These are phyloP conservation scores for Sporothrix pseudoabietina DNA, from an alignment of 2,329 filamentous ascomycete genomes.

Conservation along the genomic window DNA sequence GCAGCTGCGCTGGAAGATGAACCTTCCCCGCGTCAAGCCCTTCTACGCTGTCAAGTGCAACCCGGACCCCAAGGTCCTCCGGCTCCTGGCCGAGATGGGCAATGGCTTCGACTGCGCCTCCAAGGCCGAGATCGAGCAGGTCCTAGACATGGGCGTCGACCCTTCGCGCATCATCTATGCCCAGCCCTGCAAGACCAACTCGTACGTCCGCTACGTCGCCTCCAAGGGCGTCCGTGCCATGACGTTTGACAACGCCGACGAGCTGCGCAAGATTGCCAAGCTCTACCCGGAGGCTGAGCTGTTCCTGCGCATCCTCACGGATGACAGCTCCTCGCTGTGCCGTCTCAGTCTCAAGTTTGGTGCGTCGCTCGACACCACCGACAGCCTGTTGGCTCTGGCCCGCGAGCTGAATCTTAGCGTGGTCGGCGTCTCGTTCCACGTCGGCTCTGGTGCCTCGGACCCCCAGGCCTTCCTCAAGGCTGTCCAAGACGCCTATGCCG, in stretches of 20 bases:
- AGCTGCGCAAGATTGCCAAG: constrained; percentile 96
- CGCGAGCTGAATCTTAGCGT: constrained; percentile 84
- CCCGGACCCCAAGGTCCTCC: constrained; percentile 85
- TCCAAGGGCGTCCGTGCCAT: constrained; percentile 89
- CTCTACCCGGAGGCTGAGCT: constrained; percentile 87
- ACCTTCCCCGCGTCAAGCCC: constrained; percentile 86
- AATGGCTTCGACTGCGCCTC: constrained; percentile 98
- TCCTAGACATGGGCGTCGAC: constrained; percentile 78
- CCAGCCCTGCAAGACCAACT: constrained; percentile 99
- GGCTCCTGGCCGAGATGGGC: constrained; percentile 82
- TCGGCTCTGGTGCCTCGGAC: constrained; percentile 93
- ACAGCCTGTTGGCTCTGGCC: constrained; percentile 75
- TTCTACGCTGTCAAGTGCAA: constrained; percentile 99
- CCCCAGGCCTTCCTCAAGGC: constrained; percentile 89
- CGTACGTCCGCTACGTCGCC: constrained; percentile 89
- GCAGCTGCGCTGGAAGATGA: constrained; percentile 96
- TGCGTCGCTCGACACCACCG: constrained; percentile 79
- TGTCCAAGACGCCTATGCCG: constrained; percentile 80
- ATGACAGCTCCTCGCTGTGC: constrained; percentile 92
- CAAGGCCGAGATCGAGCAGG: constrained; percentile 94
- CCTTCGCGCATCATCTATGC: constrained; percentile 96
- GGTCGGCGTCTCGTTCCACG: constrained; percentile 95
- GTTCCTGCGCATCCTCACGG: constrained; percentile 90
- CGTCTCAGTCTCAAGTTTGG: constrained; percentile 97
- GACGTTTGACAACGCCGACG: constrained; percentile 98